phyloP scores from a whole-genome alignment of 208 protist genomes.

The Blechomonas ayalai region DNA sequence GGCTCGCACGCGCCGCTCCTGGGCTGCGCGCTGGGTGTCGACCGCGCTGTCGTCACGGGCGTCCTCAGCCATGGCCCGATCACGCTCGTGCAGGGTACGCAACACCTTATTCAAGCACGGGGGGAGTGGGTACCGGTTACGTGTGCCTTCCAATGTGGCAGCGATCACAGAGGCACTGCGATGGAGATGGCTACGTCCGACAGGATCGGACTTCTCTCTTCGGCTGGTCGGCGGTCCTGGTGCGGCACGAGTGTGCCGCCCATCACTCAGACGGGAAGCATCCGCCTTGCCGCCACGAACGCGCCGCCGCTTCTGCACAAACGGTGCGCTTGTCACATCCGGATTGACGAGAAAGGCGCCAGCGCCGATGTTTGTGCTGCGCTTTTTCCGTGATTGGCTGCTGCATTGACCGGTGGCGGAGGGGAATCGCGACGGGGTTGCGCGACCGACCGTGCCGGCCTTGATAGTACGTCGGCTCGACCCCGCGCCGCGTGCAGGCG shows the following conservation, averaged over 20 bases:
- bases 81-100: conserved; percentile 30
- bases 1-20: conserved; percentile 22
- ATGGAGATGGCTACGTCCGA: no score
- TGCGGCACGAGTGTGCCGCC: no score
- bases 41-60: conserved; percentile 24
- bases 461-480: no score
- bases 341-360: conserved; percentile 20
- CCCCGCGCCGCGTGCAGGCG: no score
- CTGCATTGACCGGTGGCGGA: no score
- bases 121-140: conserved; percentile 12
- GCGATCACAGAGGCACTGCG: no score
- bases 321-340: conserved; percentile 3
- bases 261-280: no score
- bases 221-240: no score
- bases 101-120: conserved; percentile 26
- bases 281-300: background rate
- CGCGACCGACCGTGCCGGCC: no score
- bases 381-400: background rate
- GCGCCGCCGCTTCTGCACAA: background rate
- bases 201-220: no score
- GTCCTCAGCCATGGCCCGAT: conserved; percentile 29
- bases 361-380: conserved; percentile 4
- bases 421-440: no score
- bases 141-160: no score
- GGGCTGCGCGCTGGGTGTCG: conserved; percentile 17